Evolutionary conservation across 1,284 basidiomycete species (phyloP).

Genomic region (Trichosporon inkin): DNA sequence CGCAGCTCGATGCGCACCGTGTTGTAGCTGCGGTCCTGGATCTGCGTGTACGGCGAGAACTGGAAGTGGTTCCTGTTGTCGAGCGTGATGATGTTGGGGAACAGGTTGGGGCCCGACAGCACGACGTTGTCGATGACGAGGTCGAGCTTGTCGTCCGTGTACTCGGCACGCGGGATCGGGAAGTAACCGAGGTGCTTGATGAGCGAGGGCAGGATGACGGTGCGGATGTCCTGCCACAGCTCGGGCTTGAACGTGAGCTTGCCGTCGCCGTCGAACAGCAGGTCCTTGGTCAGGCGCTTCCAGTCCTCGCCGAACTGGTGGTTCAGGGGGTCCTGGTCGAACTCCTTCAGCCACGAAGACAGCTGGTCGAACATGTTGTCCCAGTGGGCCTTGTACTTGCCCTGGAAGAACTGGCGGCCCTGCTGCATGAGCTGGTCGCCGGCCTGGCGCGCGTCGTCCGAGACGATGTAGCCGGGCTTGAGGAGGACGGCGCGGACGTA

Average conservation of each 20-base stretch:
- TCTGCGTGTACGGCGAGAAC: conserved; percentile 68
- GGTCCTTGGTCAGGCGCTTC: conserved; percentile 73
- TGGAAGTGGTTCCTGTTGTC: conserved; percentile 80
- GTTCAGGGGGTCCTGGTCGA: conserved; percentile 81
- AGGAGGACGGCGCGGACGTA: conserved; percentile 72
- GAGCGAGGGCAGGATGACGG: conserved; percentile 73
- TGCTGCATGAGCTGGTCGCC: conserved; percentile 61
- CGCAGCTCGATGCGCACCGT: conserved; percentile 66
- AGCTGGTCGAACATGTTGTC: conserved; percentile 71
- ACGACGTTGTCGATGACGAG: conserved; percentile 85
- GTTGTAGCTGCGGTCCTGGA: conserved; percentile 59
- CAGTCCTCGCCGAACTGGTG: conserved; percentile 74
- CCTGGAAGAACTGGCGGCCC: conserved; percentile 71
- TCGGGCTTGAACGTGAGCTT: conserved; percentile 81
- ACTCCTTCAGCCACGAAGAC: conserved; percentile 71
- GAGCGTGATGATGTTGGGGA: conserved; percentile 65
- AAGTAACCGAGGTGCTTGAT: conserved; percentile 76
- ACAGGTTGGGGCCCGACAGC: conserved; percentile 65
- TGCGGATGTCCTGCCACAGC: conserved; percentile 78
- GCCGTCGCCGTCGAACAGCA: conserved; percentile 72
- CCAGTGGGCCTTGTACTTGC: conserved; percentile 77
- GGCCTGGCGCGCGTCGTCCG: conserved; percentile 65
- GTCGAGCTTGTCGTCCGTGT: conserved; percentile 78
- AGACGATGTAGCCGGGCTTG: conserved; percentile 82
- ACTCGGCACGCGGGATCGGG: conserved; percentile 87